phyloP scores from a whole-genome alignment of 2,329 filamentous ascomycete genomes.

The Xylariaceae sp. region DNA sequence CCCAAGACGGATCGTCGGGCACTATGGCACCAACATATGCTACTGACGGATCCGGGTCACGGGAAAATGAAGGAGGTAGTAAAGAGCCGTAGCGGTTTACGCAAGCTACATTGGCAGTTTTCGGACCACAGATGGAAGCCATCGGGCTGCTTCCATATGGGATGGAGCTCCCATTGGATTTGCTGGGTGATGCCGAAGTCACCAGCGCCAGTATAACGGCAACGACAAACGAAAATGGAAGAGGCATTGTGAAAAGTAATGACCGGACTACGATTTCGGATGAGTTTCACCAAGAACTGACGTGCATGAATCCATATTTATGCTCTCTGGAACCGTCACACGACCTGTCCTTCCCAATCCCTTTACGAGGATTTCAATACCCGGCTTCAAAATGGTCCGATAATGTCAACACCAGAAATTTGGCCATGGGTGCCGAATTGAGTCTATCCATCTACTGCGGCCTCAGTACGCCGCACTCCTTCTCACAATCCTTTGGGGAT shows the following conservation, averaged over 20 bases:
- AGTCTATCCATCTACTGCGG: neutral
- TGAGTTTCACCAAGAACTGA: neutral
- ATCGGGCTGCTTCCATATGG: neutral
- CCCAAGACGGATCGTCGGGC: slow-evolving; percentile 4
- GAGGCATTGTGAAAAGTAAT: neutral
- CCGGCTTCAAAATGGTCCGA: neutral
- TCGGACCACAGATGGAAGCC: slow-evolving; percentile 1
- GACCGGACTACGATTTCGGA: neutral
- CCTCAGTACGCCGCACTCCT: neutral
- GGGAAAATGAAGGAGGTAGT: slow-evolving; percentile 2
- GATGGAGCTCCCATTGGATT: neutral
- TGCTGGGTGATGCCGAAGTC: neutral
- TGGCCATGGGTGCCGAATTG: too few relatives aligned
- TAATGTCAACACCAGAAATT: neutral
- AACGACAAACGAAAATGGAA: neutral
- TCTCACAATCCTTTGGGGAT: neutral
- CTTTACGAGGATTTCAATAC: neutral
- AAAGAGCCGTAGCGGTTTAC: slow-evolving; percentile 4
- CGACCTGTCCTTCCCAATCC: neutral
- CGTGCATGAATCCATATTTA: neutral
- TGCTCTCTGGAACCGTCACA: neutral
- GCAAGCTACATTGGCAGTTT: slow-evolving; percentile 7
- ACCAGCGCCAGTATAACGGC: neutral
- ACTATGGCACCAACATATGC: slow-evolving; percentile 1
- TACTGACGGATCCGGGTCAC: slow-evolving; percentile 1